Percentiles rank a stretch among this genome's conserved stretches.
phyloP scores from a whole-genome alignment of 495 filamentous ascomycete species.

The Barbatosphaeria neglecta region DNA sequence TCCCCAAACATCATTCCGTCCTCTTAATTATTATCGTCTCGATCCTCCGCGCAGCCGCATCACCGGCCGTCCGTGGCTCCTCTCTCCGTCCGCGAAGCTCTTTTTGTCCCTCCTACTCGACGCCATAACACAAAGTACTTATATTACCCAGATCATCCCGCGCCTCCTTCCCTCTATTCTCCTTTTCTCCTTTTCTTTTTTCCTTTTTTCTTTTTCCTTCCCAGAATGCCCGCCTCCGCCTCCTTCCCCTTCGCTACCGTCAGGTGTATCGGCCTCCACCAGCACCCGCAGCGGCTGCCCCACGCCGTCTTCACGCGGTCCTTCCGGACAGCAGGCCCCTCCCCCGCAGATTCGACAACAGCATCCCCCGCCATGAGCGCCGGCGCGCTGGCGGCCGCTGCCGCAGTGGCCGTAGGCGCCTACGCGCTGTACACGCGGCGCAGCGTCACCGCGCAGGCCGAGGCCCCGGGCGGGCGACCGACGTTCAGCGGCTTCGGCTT shows the following conservation, averaged over 20 bases:
- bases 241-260: not conserved
- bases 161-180: not conserved
- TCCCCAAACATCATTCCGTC: not conserved
- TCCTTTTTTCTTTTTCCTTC: not conserved
- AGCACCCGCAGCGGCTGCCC: not conserved
- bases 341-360: no score
- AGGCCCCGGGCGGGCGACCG: constrained; percentile 9
- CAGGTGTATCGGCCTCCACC: not conserved
- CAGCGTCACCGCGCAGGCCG: not conserved
- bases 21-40: not conserved
- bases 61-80: not conserved
- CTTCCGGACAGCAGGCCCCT: no score
- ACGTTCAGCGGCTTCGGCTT: constrained; percentile 21
- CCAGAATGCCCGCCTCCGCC: not conserved
- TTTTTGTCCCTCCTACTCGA: not conserved
- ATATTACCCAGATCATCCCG: not conserved
- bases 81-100: no score
- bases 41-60: not conserved
- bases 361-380: constrained; percentile 13
- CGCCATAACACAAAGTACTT: not conserved
- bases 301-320: not conserved
- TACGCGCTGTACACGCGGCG: constrained; percentile 13
- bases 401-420: constrained; percentile 15
- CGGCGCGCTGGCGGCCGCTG: constrained; percentile 13
- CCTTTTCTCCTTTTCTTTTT: not conserved